Percentiles rank a stretch among this genome's conserved stretches.
phyloP scores from a whole-genome alignment of 768 basidiomycete genomes.

The Amyloporia xantha region DNA sequence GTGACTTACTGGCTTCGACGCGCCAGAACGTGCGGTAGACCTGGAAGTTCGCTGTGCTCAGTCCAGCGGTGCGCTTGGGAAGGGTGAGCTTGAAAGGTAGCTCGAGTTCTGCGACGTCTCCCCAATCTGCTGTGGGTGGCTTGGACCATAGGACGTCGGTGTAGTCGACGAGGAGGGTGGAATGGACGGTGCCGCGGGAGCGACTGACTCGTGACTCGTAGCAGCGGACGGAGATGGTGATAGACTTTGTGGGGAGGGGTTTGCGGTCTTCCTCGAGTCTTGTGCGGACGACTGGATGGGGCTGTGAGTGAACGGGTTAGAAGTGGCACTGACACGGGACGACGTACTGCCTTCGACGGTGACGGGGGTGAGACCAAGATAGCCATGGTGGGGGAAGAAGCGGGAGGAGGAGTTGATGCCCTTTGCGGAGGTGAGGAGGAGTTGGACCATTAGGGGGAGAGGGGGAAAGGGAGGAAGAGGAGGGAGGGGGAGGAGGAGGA shows the following conservation, averaged over 20 bases:
- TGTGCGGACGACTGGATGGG: conserved; percentile 55
- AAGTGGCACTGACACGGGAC: background rate
- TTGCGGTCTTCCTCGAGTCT: conserved; percentile 65
- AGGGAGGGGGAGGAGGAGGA: conserved; percentile 55
- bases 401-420: conserved; percentile 58
- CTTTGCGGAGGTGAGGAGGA: conserved; percentile 60
- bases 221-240: conserved; percentile 74
- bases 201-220: conserved; percentile 72
- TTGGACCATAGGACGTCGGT: conserved; percentile 65
- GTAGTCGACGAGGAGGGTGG: conserved; percentile 65
- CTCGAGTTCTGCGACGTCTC: conserved; percentile 57
- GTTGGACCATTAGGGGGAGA: conserved; percentile 52
- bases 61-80: conserved; percentile 55
- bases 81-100: conserved; percentile 66
- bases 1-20: conserved; percentile 64
- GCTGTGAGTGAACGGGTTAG: conserved; percentile 5
- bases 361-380: conserved; percentile 76
- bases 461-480: conserved; percentile 16
- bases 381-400: conserved; percentile 71
- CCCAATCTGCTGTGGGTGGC: conserved; percentile 48
- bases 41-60: conserved; percentile 66
- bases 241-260: conserved; percentile 55
- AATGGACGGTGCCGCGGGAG: conserved; percentile 42
- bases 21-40: conserved; percentile 80
- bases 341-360: conserved; percentile 68